Evolutionary conservation across 495 filamentous ascomycete genomes (phyloP).

Genomic region (Cercophora samala): DNA sequence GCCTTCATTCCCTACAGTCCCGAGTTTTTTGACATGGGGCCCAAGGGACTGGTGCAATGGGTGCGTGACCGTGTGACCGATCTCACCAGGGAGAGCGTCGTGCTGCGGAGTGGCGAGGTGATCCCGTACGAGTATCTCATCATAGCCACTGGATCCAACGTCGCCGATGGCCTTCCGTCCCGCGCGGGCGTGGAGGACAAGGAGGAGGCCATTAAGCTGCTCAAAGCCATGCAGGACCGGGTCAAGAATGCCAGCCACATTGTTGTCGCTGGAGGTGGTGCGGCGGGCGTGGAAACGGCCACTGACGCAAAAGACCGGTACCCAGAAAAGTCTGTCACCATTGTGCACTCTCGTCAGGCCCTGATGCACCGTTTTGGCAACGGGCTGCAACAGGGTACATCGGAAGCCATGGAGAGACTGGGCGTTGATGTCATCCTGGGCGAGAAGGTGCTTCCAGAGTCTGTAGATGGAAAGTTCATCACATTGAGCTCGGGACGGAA

Average conservation of each 20-base stretch:
- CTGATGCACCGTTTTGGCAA: slow-evolving; percentile 55
- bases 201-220: slow-evolving; percentile 46
- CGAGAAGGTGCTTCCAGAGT: slow-evolving; percentile 28
- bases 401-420: slow-evolving; percentile 36
- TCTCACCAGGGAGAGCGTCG: slow-evolving; percentile 27
- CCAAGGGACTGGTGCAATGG: slow-evolving; percentile 33
- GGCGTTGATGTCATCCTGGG: slow-evolving; percentile 44
- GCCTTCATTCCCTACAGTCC: slow-evolving; percentile 49
- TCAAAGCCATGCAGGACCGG: slow-evolving; percentile 34
- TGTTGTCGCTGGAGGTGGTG: slow-evolving; percentile 57
- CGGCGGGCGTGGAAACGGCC: slow-evolving; percentile 58
- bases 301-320: slow-evolving; percentile 55
- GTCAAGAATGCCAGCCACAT: slow-evolving; percentile 43
- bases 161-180: slow-evolving; percentile 48
- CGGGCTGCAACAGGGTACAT: slow-evolving; percentile 46
- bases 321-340: slow-evolving; percentile 53
- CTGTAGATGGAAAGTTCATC: slow-evolving; percentile 17
- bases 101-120: slow-evolving; percentile 27
- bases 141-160: slow-evolving; percentile 51
- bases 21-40: slow-evolving; percentile 27
- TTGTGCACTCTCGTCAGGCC: slow-evolving; percentile 54
- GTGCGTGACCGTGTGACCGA: slow-evolving; percentile 35
- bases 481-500: slow-evolving; percentile 25
- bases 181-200: slow-evolving; percentile 46
- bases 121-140: slow-evolving; percentile 58